These are phyloP conservation scores for Chenopodium suecicum DNA, from an alignment of 148 eudicot genomes.

Conservation along the genomic window DNA sequence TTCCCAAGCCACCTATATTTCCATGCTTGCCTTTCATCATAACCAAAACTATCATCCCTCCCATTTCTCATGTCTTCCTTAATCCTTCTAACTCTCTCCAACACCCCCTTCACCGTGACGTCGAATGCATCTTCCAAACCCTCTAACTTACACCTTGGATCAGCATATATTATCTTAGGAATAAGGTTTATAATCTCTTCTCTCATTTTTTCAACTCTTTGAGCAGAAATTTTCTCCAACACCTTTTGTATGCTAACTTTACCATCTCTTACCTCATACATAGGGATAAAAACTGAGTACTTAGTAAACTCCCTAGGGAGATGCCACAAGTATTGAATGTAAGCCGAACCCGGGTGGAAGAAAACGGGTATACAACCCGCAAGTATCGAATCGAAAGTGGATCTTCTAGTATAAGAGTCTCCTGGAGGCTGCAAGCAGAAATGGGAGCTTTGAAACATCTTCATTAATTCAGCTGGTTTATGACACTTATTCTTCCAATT, in stretches of 20 bases:
- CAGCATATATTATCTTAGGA: slow-evolving; percentile 57
- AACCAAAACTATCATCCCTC: slow-evolving; percentile 38
- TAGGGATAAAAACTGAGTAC: slow-evolving; percentile 68
- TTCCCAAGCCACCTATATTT: slow-evolving; percentile 47
- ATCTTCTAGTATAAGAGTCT: slow-evolving; percentile 63
- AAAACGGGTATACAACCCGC: slow-evolving; percentile 89
- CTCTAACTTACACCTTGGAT: slow-evolving; percentile 46
- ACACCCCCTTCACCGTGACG: slow-evolving; percentile 43
- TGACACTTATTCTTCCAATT: slow-evolving; percentile 42
- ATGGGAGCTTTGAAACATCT: slow-evolving; percentile 46
- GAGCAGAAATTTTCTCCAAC: slow-evolving; percentile 34
- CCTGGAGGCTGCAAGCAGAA: slow-evolving; percentile 88
- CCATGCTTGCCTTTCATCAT: slow-evolving; percentile 48
- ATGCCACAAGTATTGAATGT: slow-evolving; percentile 68
- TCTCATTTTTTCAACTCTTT: slow-evolving; percentile 51
- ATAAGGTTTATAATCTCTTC: slow-evolving; percentile 53
- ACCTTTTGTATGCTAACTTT: slow-evolving; percentile 42
- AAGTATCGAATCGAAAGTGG: slow-evolving; percentile 73
- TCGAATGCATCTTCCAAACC: slow-evolving; percentile 69
- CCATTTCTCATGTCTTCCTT: slow-evolving; percentile 42
- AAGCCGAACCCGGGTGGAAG: slow-evolving; percentile 65
- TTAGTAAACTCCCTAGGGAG: slow-evolving; percentile 46
- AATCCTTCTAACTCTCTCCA: slow-evolving; percentile 36
- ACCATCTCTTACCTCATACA: slow-evolving; percentile 45
- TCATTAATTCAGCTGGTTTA: slow-evolving; percentile 47